Evolutionary conservation across 768 basidiomycete genomes (phyloP).

Genomic region (Hemileccinum rubropunctum): DNA sequence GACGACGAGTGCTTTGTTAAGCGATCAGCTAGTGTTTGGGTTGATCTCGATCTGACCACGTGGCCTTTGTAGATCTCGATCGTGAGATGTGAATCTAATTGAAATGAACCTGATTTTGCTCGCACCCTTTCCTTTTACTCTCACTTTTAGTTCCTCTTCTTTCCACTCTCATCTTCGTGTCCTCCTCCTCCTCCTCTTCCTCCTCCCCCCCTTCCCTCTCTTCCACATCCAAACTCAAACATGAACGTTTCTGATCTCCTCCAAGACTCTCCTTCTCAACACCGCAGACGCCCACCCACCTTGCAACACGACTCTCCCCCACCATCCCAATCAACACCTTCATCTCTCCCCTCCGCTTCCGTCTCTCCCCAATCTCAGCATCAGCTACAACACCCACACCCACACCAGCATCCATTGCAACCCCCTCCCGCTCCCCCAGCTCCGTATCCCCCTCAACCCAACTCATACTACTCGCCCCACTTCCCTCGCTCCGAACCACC

Average conservation of each 20-base stretch:
- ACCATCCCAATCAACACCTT: constrained; percentile 26
- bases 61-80: constrained; percentile 30
- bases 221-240: not conserved
- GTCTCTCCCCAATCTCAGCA: constrained; percentile 32
- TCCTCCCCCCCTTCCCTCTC: not conserved
- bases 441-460: constrained; percentile 25
- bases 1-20: not conserved
- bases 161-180: constrained; percentile 24
- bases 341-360: constrained; percentile 27
- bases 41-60: constrained; percentile 33
- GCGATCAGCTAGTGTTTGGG: constrained; percentile 8
- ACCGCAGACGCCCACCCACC: constrained; percentile 33
- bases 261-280: constrained; percentile 68
- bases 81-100: constrained; percentile 34
- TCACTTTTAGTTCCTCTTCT: constrained; percentile 25
- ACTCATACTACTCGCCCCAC: constrained; percentile 17
- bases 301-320: constrained; percentile 24
- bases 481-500: constrained; percentile 17
- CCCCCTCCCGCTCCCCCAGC: constrained; percentile 15
- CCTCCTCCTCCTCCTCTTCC: not conserved
- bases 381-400: constrained; percentile 26
- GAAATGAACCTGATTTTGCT: constrained; percentile 34
- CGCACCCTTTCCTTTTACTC: constrained; percentile 28
- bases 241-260: constrained; percentile 74
- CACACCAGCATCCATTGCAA: constrained; percentile 13